Conservation (phyloP, 495 filamentous ascomycete genomes). For the Jackrogersella minutella region DNA sequence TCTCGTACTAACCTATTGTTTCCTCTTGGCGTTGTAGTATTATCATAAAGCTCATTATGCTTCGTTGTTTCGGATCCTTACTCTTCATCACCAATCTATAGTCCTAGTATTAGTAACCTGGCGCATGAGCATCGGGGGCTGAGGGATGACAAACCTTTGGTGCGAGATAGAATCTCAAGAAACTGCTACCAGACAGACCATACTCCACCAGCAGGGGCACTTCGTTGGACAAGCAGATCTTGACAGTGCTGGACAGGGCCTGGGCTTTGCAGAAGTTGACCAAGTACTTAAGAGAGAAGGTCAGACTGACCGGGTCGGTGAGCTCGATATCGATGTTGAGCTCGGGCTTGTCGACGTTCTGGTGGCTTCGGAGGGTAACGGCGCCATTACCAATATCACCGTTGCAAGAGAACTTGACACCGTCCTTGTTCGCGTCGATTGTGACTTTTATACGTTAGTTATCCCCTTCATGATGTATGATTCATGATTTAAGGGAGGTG, state of each 20-base stretch:
- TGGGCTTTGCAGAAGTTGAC: conserved; percentile 99
- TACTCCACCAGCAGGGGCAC: conserved; percentile 97
- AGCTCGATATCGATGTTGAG: conserved; percentile 88
- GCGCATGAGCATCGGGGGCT: not conserved
- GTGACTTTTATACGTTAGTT: conserved; percentile 67
- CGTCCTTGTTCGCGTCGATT: conserved; percentile 97
- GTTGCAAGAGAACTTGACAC: conserved; percentile 91
- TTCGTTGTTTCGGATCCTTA: conserved; percentile 51
- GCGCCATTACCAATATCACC: conserved; percentile 97
- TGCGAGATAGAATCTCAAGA: conserved; percentile 94
- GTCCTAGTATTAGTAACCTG: conserved; percentile 11
- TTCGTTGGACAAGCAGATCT: conserved; percentile 92
- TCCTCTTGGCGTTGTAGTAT: conserved; percentile 30
- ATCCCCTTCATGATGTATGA: not conserved
- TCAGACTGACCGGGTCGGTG: conserved; percentile 90
- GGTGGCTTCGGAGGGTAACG: conserved; percentile 88
- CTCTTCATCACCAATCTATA: conserved; percentile 90
- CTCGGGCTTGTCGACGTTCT: conserved; percentile 89
- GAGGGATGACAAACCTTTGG: conserved; percentile 75
- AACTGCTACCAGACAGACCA: conserved; percentile 78
- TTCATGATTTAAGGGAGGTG: not conserved
- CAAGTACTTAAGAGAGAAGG: conserved; percentile 99
- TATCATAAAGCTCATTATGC: conserved; percentile 34
- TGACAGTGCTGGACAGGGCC: conserved; percentile 80
- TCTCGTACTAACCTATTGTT: not conserved